Evolutionary conservation across 2,329 filamentous ascomycete genomes (phyloP).

Genomic region (Ophiognomonia clavigignenti-juglandacearum): DNA sequence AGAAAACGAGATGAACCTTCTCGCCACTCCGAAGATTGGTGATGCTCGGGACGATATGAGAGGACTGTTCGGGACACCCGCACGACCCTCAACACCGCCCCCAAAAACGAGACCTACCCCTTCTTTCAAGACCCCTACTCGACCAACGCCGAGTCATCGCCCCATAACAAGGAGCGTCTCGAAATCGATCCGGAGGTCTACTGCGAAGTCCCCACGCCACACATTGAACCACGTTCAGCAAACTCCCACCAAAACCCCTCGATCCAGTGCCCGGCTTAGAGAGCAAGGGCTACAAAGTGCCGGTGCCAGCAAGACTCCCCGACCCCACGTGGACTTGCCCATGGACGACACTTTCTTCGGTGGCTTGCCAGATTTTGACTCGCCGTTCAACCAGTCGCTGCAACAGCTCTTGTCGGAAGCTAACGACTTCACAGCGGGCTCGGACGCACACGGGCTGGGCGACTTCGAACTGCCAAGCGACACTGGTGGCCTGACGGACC

Average conservation of each 20-base stretch:
- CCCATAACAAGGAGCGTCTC: slow-evolving; percentile 58
- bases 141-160: slow-evolving; percentile 56
- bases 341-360: slow-evolving; percentile 25
- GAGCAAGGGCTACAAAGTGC: slow-evolving; percentile 27
- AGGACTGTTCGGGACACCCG: slow-evolving; percentile 62
- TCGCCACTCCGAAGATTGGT: slow-evolving; percentile 28
- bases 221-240: slow-evolving; percentile 33
- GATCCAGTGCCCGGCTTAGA: slow-evolving; percentile 29
- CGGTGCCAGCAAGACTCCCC: slow-evolving; percentile 29
- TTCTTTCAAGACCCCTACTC: slow-evolving; percentile 58
- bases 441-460: slow-evolving; percentile 30
- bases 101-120: slow-evolving; percentile 42
- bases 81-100: slow-evolving; percentile 47
- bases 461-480: slow-evolving; percentile 39
- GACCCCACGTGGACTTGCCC: slow-evolving; percentile 28
- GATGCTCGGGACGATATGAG: slow-evolving; percentile 29
- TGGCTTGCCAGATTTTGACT: slow-evolving; percentile 32
- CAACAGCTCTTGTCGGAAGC: slow-evolving; percentile 59
- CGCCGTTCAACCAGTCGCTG: slow-evolving; percentile 59
- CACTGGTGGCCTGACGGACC: slow-evolving; percentile 23
- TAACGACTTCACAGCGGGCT: slow-evolving; percentile 37
- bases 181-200: slow-evolving; percentile 45
- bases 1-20: slow-evolving; percentile 11
- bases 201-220: slow-evolving; percentile 39
- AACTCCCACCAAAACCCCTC: slow-evolving; percentile 42